A percentile compares a stretch with the other conserved stretches of the same genome.
Evolutionary conservation across 2,329 filamentous ascomycete genomes (phyloP).

Genomic region (Mycocentrospora acerina): DNA sequence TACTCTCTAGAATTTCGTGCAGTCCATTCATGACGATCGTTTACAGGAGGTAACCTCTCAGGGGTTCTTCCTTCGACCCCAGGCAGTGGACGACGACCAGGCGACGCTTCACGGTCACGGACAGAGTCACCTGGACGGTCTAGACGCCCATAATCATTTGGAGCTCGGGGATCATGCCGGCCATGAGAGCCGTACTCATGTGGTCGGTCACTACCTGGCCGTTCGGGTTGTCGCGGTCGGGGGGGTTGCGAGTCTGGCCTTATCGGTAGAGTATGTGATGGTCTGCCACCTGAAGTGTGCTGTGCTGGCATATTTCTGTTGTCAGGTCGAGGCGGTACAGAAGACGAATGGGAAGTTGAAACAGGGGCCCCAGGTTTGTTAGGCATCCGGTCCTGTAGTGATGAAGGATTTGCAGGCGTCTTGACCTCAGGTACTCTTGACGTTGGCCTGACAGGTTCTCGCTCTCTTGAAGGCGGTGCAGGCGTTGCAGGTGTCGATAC

Average conservation of each 20-base stretch:
- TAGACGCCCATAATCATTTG: constrained; percentile 47
- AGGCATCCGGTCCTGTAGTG: constrained; percentile 15
- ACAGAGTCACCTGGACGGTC: constrained; percentile 45
- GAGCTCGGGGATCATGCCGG: constrained; percentile 38
- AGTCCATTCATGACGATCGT: constrained; percentile 37
- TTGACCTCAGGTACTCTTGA: constrained; percentile 12
- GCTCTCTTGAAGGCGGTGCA: constrained; percentile 19
- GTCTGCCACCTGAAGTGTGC: constrained; percentile 23
- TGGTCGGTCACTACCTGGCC: constrained; percentile 32
- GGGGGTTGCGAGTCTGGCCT: constrained; percentile 61
- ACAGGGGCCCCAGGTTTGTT: constrained; percentile 10
- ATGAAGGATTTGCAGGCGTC: constrained; percentile 9
- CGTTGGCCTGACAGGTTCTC: constrained; percentile 12
- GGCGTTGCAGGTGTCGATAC: constrained; percentile 15
- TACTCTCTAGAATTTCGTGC: constrained; percentile 36
- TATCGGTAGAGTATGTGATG: constrained; percentile 53
- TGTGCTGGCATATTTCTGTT: constrained; percentile 31
- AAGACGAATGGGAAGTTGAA: constrained; percentile 17
- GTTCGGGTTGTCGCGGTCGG: constrained; percentile 36
- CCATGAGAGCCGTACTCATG: constrained; percentile 25
- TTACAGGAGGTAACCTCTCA: constrained; percentile 23
- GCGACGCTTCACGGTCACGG: constrained; percentile 45
- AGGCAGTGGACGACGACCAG: constrained; percentile 38
- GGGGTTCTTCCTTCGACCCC: constrained; percentile 38
- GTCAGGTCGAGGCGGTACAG: constrained; percentile 35